Evolutionary conservation across 2,329 filamentous ascomycete genomes (phyloP).

Genomic region (Talaromyces funiculosus): DNA sequence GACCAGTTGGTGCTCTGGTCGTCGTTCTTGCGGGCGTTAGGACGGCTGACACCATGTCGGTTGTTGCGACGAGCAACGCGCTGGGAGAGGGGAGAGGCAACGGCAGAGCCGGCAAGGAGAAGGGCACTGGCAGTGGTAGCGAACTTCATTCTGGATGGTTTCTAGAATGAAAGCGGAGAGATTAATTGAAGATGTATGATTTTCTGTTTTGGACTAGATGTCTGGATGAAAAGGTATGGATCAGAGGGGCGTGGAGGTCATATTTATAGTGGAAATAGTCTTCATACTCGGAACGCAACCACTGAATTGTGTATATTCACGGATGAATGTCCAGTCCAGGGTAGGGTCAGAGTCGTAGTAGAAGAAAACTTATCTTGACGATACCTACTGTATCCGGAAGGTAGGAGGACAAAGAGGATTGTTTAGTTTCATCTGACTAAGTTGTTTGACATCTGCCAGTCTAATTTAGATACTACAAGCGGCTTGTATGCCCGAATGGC

Average conservation of each 20-base stretch:
- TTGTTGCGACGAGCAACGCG: constrained; percentile 24
- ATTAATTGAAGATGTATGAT: not conserved
- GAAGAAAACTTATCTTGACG: not conserved
- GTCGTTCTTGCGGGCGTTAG: constrained; percentile 29
- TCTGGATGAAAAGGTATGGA: not conserved
- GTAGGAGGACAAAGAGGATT: not conserved
- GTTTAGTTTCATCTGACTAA: constrained; percentile 1
- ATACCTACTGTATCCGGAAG: constrained; percentile 1
- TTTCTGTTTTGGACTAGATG: not conserved
- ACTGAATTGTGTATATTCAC: not conserved
- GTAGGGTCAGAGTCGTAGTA: not conserved
- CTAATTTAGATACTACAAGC: not conserved
- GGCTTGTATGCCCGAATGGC: not conserved
- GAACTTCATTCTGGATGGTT: constrained; percentile 47
- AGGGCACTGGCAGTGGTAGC: constrained; percentile 28
- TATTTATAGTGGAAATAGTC: not conserved
- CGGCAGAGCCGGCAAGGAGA: constrained; percentile 37
- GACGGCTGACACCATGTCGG: constrained; percentile 24
- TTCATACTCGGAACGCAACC: not conserved
- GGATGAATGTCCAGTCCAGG: not conserved
- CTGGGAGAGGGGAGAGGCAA: constrained; percentile 44
- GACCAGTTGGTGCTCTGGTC: constrained; percentile 53
- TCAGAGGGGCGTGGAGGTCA: not conserved
- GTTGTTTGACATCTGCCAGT: not conserved
- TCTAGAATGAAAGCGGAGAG: not conserved